These are phyloP conservation scores for Lactifluus piperatus DNA, from an alignment of 768 basidiomycete genomes.

Conservation along the genomic window DNA sequence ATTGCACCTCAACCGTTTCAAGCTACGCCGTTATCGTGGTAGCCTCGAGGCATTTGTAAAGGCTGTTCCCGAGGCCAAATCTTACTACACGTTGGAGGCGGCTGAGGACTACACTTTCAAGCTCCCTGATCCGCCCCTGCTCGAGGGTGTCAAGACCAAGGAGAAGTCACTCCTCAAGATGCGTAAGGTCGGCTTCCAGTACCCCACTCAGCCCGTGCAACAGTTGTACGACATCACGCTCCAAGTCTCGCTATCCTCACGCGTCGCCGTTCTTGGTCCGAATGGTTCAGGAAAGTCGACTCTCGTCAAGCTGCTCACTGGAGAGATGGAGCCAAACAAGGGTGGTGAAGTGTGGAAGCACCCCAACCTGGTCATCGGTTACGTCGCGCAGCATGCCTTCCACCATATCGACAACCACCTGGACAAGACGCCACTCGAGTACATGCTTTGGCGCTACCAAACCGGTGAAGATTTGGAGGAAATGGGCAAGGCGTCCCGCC, in stretches of 20 bases:
- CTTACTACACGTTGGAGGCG: constrained; percentile 94
- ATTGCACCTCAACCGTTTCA: constrained; percentile 97
- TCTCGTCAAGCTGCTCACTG: constrained; percentile 92
- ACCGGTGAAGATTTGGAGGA: constrained; percentile 98
- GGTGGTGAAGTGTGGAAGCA: constrained; percentile 99
- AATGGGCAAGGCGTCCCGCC: constrained; percentile 83
- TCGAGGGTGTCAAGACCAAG: constrained; percentile 99
- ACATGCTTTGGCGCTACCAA: constrained; percentile 99
- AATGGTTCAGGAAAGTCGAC: constrained; percentile 99
- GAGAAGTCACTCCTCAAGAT: constrained; percentile 96
- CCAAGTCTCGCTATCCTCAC: constrained; percentile 95
- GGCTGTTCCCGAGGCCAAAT: constrained; percentile 92
- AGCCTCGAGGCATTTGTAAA: constrained; percentile 94
- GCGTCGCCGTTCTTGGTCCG: constrained; percentile 96
- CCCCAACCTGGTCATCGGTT: constrained; percentile 98
- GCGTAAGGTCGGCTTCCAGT: constrained; percentile 97
- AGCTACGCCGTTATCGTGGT: constrained; percentile 89
- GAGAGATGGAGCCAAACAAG: constrained; percentile 93
- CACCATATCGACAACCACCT: constrained; percentile 98
- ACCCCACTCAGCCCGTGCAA: constrained; percentile 76
- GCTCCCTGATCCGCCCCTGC: constrained; percentile 92
- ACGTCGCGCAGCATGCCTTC: constrained; percentile 99
- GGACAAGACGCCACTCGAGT: constrained; percentile 97
- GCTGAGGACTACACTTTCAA: constrained; percentile 98
- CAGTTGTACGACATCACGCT: constrained; percentile 92